Conservation (phyloP, 1,139 yeast genomes). For the Diutina rugosa region DNA sequence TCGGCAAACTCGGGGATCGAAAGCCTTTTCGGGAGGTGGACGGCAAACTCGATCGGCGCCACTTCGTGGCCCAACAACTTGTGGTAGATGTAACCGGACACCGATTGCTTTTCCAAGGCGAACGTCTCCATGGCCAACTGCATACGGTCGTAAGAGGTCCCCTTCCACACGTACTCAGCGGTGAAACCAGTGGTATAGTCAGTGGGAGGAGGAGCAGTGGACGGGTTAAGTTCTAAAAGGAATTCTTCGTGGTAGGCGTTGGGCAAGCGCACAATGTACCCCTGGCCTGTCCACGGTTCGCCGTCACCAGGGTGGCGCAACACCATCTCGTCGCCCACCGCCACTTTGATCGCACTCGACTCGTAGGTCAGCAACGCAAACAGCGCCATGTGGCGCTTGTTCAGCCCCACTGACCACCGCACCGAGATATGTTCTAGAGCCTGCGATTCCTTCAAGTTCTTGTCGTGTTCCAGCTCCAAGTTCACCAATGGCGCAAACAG, state of each 20-base stretch:
- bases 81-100: slow-evolving; percentile 68
- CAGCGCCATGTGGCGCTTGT: slow-evolving; percentile 12
- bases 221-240: slow-evolving; percentile 52
- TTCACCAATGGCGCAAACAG: slow-evolving; percentile 77
- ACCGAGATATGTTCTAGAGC: slow-evolving; percentile 65
- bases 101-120: slow-evolving; percentile 61
- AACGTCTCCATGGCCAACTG: slow-evolving; percentile 62
- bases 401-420: slow-evolving; percentile 65
- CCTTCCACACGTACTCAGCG: slow-evolving; percentile 87
- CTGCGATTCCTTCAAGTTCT: slow-evolving; percentile 63
- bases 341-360: slow-evolving; percentile 53
- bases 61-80: slow-evolving; percentile 76
- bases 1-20: slow-evolving; percentile 58
- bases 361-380: slow-evolving; percentile 62
- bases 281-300: slow-evolving; percentile 57
- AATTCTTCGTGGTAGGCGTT: slow-evolving; percentile 55
- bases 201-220: slow-evolving; percentile 32
- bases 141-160: slow-evolving; percentile 74
- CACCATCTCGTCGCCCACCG: slow-evolving; percentile 75
- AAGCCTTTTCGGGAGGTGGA: slow-evolving; percentile 44
- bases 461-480: slow-evolving; percentile 72
- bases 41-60: slow-evolving; percentile 47
- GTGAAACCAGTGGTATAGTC: slow-evolving; percentile 56
- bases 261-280: slow-evolving; percentile 64
- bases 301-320: slow-evolving; percentile 13